Conservation (phyloP, 1,284 basidiomycete genomes). For the Tetrapyrgos nigripes region DNA sequence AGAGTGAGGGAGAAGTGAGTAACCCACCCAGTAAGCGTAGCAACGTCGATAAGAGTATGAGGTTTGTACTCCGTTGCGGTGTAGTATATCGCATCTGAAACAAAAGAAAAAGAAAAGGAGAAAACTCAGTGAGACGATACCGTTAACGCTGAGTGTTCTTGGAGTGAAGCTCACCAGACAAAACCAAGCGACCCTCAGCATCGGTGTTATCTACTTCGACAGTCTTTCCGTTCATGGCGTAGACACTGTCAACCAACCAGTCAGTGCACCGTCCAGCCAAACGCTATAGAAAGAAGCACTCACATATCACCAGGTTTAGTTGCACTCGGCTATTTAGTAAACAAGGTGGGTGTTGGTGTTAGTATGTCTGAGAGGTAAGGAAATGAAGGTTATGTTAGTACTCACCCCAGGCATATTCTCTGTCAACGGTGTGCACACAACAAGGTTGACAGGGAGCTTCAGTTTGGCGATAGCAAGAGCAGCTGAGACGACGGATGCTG, state of each 20-base stretch:
- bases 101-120: too few species aligned
- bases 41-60: constrained; percentile 85
- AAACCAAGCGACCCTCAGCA: constrained; percentile 84
- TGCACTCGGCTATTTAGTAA: constrained; percentile 60
- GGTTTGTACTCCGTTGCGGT: constrained; percentile 82
- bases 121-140: background rate
- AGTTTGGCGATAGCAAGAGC: constrained; percentile 84
- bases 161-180: constrained; percentile 56
- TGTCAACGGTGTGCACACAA: constrained; percentile 76
- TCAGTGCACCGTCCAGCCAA: background rate
- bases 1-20: constrained; percentile 4
- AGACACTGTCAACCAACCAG: constrained; percentile 54
- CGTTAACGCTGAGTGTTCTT: background rate
- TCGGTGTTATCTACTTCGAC: constrained; percentile 92
- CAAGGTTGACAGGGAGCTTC: constrained; percentile 81
- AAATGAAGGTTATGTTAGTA: background rate
- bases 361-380: background rate
- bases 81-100: constrained; percentile 88
- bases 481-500: constrained; percentile 79
- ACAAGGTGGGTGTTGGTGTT: background rate
- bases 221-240: constrained; percentile 89
- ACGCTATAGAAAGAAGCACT: constrained; percentile 4
- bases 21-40: constrained; percentile 75
- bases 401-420: constrained; percentile 82
- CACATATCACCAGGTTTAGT: constrained; percentile 90